These are phyloP conservation scores for Sugiyamaella smithiae DNA, from an alignment of 805 yeast species.

Conservation along the genomic window DNA sequence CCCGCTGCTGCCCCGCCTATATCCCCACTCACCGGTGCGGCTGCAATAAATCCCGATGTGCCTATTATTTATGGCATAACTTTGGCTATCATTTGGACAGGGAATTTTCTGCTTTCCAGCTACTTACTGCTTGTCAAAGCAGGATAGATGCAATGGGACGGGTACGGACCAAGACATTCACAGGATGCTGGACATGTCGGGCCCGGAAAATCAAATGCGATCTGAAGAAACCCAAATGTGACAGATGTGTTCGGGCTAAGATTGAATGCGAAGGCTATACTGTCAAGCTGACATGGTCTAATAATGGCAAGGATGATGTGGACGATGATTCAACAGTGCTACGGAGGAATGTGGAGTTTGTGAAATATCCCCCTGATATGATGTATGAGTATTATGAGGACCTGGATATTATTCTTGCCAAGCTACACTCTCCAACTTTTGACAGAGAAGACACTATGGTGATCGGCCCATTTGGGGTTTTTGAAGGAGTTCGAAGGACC, in stretches of 20 bases:
- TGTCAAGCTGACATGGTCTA: constrained; percentile 76
- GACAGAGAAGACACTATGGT: constrained; percentile 47
- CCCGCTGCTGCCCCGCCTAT: too few species aligned
- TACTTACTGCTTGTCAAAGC: too few species aligned
- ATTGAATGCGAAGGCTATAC: constrained; percentile 78
- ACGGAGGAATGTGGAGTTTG: constrained; percentile 53
- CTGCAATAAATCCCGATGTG: too few species aligned
- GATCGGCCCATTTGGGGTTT: constrained; percentile 83
- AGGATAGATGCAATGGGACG: neutral
- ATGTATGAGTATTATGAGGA: constrained; percentile 73
- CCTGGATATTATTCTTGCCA: constrained; percentile 66
- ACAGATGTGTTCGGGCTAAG: constrained; percentile 65
- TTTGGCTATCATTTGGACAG: too few species aligned
- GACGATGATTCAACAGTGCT: constrained; percentile 55
- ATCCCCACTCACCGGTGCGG: too few species aligned
- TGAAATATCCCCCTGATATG: constrained; percentile 58
- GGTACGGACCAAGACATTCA: constrained; percentile 64
- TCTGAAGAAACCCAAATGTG: constrained; percentile 63
- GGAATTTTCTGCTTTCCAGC: too few species aligned
- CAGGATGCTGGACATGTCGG: constrained; percentile 88
- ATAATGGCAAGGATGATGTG: constrained; percentile 22
- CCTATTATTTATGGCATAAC: too few species aligned
- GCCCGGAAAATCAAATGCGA: constrained; percentile 80
- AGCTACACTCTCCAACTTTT: constrained; percentile 49
- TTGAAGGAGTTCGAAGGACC: constrained; percentile 43